A percentile compares a stretch with the other conserved stretches of the same genome.
These are phyloP conservation scores for Thielaviopsis ethacetica DNA, from an alignment of 2,329 filamentous ascomycete genomes.

Conservation along the genomic window DNA sequence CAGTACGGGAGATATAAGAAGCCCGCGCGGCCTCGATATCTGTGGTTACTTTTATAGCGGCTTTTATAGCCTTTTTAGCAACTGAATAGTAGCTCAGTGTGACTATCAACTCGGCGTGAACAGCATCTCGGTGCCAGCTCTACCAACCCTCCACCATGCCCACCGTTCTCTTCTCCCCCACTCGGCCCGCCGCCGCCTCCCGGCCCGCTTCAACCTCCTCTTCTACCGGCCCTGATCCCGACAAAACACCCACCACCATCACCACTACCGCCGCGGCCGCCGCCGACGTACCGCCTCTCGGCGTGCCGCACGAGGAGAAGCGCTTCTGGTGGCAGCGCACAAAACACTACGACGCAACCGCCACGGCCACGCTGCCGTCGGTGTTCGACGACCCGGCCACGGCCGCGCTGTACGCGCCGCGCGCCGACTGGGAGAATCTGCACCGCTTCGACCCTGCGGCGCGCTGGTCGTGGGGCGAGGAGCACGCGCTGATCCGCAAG, in stretches of 20 bases:
- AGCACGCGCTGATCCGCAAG: constrained; percentile 22
- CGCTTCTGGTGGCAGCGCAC: constrained; percentile 21
- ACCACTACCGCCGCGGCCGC: too few species aligned
- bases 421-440: constrained; percentile 21
- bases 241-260: background rate
- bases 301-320: constrained; percentile 16
- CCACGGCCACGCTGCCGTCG: constrained; percentile 21
- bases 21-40: too few species aligned
- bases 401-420: constrained; percentile 21
- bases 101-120: too few species aligned
- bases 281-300: constrained; percentile 16
- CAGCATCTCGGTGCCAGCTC: too few species aligned
- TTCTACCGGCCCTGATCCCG: background rate
- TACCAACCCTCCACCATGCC: background rate
- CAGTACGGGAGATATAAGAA: too few species aligned
- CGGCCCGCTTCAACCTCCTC: background rate
- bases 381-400: constrained; percentile 25
- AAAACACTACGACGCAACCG: constrained; percentile 14
- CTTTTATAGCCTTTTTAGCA: too few species aligned
- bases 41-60: too few species aligned
- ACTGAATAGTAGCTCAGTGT: too few species aligned
- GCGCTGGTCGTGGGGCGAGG: constrained; percentile 27
- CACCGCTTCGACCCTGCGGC: constrained; percentile 31
- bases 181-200: too few species aligned
- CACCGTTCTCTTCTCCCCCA: background rate